A percentile compares a stretch with the other conserved stretches of the same genome.
Evolutionary conservation across 495 filamentous ascomycete species (phyloP).

Genomic region (Penicillium desertorum): DNA sequence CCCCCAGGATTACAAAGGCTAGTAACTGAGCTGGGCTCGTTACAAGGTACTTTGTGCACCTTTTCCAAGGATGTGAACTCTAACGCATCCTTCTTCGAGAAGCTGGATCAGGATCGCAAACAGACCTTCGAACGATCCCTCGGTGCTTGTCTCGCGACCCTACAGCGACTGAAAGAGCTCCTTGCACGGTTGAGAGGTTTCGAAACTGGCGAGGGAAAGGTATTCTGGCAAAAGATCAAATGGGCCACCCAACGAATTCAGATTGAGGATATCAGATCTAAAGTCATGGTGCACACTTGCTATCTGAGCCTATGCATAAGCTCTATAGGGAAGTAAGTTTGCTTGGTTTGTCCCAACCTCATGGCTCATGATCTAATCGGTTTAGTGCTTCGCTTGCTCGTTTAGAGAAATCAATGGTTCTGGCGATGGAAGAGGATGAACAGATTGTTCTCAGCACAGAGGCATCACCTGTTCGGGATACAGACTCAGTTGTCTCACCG

Average conservation of each 20-base stretch:
- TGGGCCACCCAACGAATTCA: conserved; percentile 36
- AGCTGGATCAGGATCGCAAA: conserved; percentile 28
- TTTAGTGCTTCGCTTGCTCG: conserved; percentile 30
- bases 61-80: conserved; percentile 34
- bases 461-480: conserved; percentile 11
- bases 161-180: conserved; percentile 32
- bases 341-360: not conserved
- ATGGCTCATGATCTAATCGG: conserved; percentile 5
- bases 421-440: conserved; percentile 31
- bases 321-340: conserved; percentile 38
- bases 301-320: conserved; percentile 40
- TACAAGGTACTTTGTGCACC: conserved; percentile 33
- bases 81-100: conserved; percentile 29
- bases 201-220: conserved; percentile 29
- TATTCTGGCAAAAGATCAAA: conserved; percentile 39
- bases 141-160: conserved; percentile 26
- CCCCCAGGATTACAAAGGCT: conserved; percentile 41
- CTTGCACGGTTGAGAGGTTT: conserved; percentile 29
- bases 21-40: conserved; percentile 34
- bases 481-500: conserved; percentile 8
- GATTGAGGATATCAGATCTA: conserved; percentile 37
- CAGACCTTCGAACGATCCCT: conserved; percentile 33
- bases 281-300: conserved; percentile 38
- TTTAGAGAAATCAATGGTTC: conserved; percentile 29
- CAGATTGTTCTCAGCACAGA: conserved; percentile 6